Percentiles rank a stretch among this genome's conserved stretches.
phyloP scores from a whole-genome alignment of 2,329 filamentous ascomycete species.

The Fusarium nematophilum region DNA sequence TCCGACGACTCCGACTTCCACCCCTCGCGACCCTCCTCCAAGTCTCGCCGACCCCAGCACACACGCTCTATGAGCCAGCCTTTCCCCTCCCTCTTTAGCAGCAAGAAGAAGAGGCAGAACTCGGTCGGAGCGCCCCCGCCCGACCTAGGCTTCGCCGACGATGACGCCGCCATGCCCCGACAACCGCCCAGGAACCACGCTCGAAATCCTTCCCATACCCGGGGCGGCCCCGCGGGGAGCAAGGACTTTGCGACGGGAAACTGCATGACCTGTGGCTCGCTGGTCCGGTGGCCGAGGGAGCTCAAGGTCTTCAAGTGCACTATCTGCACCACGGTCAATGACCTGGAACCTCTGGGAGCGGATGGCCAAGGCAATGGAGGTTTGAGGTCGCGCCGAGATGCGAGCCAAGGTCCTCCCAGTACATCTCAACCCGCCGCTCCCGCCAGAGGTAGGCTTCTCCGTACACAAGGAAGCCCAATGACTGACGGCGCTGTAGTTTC shows the following conservation, averaged over 20 bases:
- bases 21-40: slow-evolving; percentile 40
- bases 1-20: slow-evolving; percentile 58
- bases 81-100: slow-evolving; percentile 77
- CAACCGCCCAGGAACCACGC: slow-evolving; percentile 44
- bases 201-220: slow-evolving; percentile 36
- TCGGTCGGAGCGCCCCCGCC: slow-evolving; percentile 49
- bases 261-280: slow-evolving; percentile 88
- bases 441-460: slow-evolving; percentile 30
- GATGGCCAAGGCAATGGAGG: slow-evolving; percentile 38
- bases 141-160: slow-evolving; percentile 46
- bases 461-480: not conserved
- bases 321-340: slow-evolving; percentile 87
- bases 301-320: slow-evolving; percentile 83
- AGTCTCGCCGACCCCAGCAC: slow-evolving; percentile 41
- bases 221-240: slow-evolving; percentile 50
- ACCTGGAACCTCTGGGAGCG: slow-evolving; percentile 60
- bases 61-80: slow-evolving; percentile 81
- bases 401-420: slow-evolving; percentile 21
- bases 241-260: slow-evolving; percentile 75
- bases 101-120: slow-evolving; percentile 65
- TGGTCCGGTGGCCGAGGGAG: slow-evolving; percentile 81
- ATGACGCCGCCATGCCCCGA: slow-evolving; percentile 45
- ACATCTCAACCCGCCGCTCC: slow-evolving; percentile 14
- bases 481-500: slow-evolving; percentile 38
- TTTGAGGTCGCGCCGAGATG: slow-evolving; percentile 39